A percentile compares a stretch with the other conserved stretches of the same genome.
Conservation (phyloP, 495 filamentous ascomycete species). For the Penicillium cataractarum region DNA sequence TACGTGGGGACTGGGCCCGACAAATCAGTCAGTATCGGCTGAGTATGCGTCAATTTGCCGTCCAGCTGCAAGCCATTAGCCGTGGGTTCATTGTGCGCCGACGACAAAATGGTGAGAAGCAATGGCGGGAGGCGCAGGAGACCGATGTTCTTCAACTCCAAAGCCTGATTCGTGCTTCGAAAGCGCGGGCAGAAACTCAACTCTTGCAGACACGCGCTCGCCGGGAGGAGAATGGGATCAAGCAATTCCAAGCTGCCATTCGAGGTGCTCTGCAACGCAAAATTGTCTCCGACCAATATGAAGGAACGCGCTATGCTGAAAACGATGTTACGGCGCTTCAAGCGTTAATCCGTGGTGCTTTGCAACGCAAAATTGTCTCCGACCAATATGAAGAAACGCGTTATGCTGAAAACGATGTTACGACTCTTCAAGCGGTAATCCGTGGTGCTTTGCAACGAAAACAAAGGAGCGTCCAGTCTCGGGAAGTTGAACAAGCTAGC, state of each 20-base stretch:
- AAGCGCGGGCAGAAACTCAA: conserved; percentile 69
- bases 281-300: conserved; percentile 47
- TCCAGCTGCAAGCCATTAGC: conserved; percentile 74
- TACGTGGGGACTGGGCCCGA: conserved; percentile 77
- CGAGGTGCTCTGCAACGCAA: conserved; percentile 61
- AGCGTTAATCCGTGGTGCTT: conserved; percentile 64
- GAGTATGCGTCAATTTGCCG: conserved; percentile 76
- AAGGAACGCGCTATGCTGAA: conserved; percentile 51
- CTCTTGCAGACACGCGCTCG: conserved; percentile 64
- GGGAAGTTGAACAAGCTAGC: conserved; percentile 43
- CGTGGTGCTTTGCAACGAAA: conserved; percentile 56
- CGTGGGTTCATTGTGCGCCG: conserved; percentile 79
- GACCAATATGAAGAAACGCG: conserved; percentile 52
- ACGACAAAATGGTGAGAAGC: conserved; percentile 60
- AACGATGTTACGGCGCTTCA: conserved; percentile 65
- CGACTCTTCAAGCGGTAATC: conserved; percentile 71
- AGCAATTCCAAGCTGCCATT: conserved; percentile 63
- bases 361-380: conserved; percentile 48
- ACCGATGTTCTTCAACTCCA: conserved; percentile 77
- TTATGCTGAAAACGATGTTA: conserved; percentile 53
- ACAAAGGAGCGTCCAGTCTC: conserved; percentile 53
- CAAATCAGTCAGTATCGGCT: conserved; percentile 79
- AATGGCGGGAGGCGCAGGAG: conserved; percentile 72
- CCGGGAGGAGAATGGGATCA: conserved; percentile 59
- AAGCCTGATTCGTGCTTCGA: conserved; percentile 77